Percentiles rank a stretch among this genome's conserved stretches.
Evolutionary conservation across 1,284 basidiomycete genomes (phyloP).

Genomic region (Caloboletus firmus): DNA sequence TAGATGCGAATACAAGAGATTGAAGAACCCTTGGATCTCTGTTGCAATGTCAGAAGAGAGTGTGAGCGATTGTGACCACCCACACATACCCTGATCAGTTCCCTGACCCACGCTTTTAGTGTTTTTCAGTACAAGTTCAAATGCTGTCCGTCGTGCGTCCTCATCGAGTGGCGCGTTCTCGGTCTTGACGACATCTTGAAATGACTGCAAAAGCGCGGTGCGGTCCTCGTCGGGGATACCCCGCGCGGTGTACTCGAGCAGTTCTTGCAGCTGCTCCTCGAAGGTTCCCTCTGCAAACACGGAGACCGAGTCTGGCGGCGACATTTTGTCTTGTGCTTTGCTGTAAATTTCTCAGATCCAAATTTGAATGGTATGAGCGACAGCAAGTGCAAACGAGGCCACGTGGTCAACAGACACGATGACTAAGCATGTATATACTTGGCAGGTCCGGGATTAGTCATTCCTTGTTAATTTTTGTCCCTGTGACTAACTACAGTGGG

Average conservation of each 20-base stretch:
- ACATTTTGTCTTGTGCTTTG: constrained; percentile 19
- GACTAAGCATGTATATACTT: neutral
- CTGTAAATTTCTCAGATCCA: constrained; percentile 14
- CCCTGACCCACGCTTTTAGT: constrained; percentile 74
- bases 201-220: constrained; percentile 60
- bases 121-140: constrained; percentile 58
- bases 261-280: constrained; percentile 79
- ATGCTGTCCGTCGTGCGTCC: constrained; percentile 49
- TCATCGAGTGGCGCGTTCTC: constrained; percentile 46
- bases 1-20: constrained; percentile 72
- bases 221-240: constrained; percentile 69
- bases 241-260: constrained; percentile 75
- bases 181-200: constrained; percentile 59
- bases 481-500: too few species aligned
- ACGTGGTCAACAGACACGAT: too few species aligned
- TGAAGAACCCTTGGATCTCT: constrained; percentile 89
- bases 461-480: too few species aligned
- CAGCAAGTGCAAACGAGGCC: constrained; percentile 20
- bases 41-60: constrained; percentile 11
- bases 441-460: too few species aligned
- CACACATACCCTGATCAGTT: constrained; percentile 62
- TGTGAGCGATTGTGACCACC: neutral
- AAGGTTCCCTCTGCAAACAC: constrained; percentile 89
- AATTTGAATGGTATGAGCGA: constrained; percentile 4
- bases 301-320: constrained; percentile 66